Conservation (phyloP, 1,139 yeast species). For the Taphrina sp. region DNA sequence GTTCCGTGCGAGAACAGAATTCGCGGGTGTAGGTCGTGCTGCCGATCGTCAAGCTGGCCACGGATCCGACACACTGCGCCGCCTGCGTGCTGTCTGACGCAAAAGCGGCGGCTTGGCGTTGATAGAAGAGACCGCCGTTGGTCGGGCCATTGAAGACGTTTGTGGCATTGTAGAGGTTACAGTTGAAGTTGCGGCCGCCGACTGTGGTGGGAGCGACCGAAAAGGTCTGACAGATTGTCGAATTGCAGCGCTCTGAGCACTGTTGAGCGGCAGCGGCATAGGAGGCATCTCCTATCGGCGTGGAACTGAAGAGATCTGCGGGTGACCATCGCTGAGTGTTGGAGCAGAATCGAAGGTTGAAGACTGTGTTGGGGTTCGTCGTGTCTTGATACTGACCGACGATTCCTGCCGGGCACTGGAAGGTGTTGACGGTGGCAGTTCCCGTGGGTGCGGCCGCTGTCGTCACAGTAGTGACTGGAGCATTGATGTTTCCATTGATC, state of each 20-base stretch:
- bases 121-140: conserved; percentile 31
- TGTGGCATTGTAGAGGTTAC: conserved; percentile 30
- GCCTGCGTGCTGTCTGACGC: background rate
- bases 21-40: conserved; percentile 18
- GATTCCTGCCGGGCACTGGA: conserved; percentile 31
- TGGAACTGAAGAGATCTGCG: conserved; percentile 25
- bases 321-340: conserved; percentile 31
- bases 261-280: conserved; percentile 30
- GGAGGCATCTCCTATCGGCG: conserved; percentile 15
- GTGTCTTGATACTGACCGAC: conserved; percentile 31
- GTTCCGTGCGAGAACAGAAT: conserved; percentile 30
- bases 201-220: conserved; percentile 30
- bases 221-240: conserved; percentile 20
- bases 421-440: conserved; percentile 18
- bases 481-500: conserved; percentile 3
- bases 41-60: background rate
- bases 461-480: conserved; percentile 8
- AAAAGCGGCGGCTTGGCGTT: conserved; percentile 21
- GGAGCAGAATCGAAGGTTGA: conserved; percentile 28
- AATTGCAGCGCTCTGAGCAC: conserved; percentile 25
- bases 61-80: conserved; percentile 26
- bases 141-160: conserved; percentile 32
- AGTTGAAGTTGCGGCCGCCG: conserved; percentile 25
- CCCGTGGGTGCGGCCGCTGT: conserved; percentile 18
- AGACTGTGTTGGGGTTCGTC: conserved; percentile 11